Evolutionary conservation across 2,329 filamentous ascomycete species (phyloP).

Genomic region (Lasiodiplodia theobromae): DNA sequence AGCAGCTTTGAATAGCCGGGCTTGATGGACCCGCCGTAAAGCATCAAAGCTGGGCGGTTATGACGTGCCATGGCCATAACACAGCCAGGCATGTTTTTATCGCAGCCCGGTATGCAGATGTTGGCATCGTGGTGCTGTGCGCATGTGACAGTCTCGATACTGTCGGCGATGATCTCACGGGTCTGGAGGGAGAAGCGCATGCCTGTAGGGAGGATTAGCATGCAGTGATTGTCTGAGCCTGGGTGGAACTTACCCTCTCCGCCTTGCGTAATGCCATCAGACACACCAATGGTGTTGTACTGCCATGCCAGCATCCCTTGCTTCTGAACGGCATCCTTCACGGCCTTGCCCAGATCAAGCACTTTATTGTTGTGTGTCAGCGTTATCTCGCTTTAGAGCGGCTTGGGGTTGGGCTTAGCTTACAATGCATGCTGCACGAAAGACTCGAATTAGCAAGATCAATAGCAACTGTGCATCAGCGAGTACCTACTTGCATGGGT

Average conservation of each 20-base stretch:
- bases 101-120: constrained; percentile 90
- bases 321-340: constrained; percentile 81
- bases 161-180: constrained; percentile 91
- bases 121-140: constrained; percentile 93
- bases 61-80: constrained; percentile 90
- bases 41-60: constrained; percentile 92
- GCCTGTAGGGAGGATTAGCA: constrained; percentile 57
- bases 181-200: constrained; percentile 95
- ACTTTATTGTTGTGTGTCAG: constrained; percentile 57
- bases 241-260: constrained; percentile 69
- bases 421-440: constrained; percentile 56
- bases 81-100: constrained; percentile 97
- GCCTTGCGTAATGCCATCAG: constrained; percentile 95
- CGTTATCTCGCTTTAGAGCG: neutral
- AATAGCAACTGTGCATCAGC: neutral
- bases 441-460: neutral
- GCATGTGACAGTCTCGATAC: constrained; percentile 90
- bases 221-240: neutral
- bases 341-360: constrained; percentile 83
- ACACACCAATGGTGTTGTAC: constrained; percentile 89
- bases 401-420: constrained; percentile 32
- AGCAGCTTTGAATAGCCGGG: constrained; percentile 83
- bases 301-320: constrained; percentile 93
- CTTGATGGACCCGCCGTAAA: constrained; percentile 91
- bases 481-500: constrained; percentile 83